Conservation (phyloP, 139 green algal species). For the Yamagishiella unicocca region DNA sequence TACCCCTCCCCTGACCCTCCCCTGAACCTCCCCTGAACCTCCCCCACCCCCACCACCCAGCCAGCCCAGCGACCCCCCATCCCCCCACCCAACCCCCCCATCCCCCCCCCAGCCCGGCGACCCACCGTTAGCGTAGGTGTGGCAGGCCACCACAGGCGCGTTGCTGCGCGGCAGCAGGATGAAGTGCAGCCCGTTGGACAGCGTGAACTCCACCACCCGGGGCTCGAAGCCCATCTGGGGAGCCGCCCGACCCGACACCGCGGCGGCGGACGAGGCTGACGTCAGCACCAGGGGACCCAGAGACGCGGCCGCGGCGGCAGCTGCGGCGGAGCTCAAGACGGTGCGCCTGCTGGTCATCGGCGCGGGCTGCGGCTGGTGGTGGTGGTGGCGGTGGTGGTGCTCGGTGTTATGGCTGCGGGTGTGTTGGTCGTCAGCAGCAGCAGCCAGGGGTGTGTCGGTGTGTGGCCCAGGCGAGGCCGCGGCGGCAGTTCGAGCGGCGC, state of each 20-base stretch:
- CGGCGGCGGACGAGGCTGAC: neutral
- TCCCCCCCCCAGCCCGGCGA: too few species aligned
- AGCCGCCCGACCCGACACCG: neutral
- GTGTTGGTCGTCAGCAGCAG: too few species aligned
- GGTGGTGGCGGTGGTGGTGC: neutral
- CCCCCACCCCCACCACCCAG: too few species aligned
- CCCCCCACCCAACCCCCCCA: too few species aligned
- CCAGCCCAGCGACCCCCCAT: too few species aligned
- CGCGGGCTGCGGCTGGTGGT: neutral
- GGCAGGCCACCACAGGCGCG: slow-evolving; percentile 80
- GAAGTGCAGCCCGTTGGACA: slow-evolving; percentile 92
- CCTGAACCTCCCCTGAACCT: too few species aligned
- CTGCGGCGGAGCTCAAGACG: neutral
- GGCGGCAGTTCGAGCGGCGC: too few species aligned
- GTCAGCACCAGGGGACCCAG: neutral
- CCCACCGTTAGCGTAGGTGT: slow-evolving; percentile 77
- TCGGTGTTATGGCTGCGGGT: neutral
- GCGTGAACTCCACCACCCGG: slow-evolving; percentile 82
- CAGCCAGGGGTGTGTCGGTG: too few species aligned
- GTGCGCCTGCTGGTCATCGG: neutral
- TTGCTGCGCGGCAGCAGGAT: slow-evolving; percentile 80
- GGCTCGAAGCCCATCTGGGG: slow-evolving; percentile 58
- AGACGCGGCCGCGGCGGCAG: neutral
- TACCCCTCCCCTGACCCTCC: too few species aligned
- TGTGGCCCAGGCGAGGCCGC: too few species aligned